Evolutionary conservation across 2,329 filamentous ascomycete species (phyloP).

Genomic region (Xylariaceae sp.): DNA sequence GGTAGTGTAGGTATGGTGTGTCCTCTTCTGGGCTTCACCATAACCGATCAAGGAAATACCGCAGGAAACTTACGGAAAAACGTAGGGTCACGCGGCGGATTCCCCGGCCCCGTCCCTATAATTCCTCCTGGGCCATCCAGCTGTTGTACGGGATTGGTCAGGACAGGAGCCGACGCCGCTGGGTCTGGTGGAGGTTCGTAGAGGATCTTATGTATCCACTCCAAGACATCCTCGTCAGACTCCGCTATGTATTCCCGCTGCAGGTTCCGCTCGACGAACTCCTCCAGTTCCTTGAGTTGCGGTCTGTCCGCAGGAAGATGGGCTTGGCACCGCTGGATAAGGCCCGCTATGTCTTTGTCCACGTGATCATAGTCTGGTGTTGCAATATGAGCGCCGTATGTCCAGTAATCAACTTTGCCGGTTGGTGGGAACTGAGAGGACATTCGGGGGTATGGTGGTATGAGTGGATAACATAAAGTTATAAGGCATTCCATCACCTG

Average conservation of each 20-base stretch:
- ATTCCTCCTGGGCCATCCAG: not conserved
- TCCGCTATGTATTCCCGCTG: not conserved
- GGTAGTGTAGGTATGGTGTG: too few species aligned
- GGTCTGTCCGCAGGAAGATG: conserved; percentile 16
- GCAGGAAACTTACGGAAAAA: not conserved
- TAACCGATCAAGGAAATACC: too few species aligned
- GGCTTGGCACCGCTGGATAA: conserved; percentile 20
- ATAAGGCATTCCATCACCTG: conserved; percentile 21
- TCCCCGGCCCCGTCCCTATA: not conserved
- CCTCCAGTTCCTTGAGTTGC: not conserved
- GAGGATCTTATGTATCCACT: not conserved
- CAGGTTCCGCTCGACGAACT: not conserved
- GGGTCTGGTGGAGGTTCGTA: too few species aligned
- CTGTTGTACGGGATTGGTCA: too few species aligned
- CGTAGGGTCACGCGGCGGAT: not conserved
- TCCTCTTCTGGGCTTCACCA: too few species aligned
- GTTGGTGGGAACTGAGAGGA: not conserved
- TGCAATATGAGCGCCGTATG: conserved; percentile 7
- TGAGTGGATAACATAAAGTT: conserved; percentile 8
- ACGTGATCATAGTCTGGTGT: not conserved
- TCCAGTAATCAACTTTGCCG: not conserved
- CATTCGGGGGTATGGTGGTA: conserved; percentile 3
- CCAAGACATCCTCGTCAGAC: not conserved
- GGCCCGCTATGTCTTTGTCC: not conserved
- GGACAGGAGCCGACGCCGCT: too few species aligned